Evolutionary conservation across 768 basidiomycete species (phyloP).

Genomic region (Macrolepiota fuliginosa): DNA sequence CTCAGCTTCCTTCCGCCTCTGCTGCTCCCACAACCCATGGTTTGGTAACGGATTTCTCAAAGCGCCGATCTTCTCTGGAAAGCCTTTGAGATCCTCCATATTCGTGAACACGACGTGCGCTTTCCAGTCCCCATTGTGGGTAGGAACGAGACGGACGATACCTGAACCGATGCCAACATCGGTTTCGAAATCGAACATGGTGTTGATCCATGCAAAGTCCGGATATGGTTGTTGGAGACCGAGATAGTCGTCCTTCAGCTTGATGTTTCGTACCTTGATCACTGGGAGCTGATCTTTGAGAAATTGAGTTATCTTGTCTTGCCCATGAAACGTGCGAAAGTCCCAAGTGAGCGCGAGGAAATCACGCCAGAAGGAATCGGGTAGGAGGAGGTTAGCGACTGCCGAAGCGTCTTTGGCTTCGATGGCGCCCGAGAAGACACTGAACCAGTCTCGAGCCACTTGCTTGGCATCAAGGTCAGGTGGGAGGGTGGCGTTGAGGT

Average conservation of each 20-base stretch:
- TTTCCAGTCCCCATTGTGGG: slow-evolving; percentile 36
- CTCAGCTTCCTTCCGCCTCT: slow-evolving; percentile 34
- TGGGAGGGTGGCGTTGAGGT: slow-evolving; percentile 21
- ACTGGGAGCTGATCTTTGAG: slow-evolving; percentile 35
- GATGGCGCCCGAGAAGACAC: slow-evolving; percentile 17
- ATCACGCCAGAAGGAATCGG: slow-evolving; percentile 45
- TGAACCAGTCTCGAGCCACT: slow-evolving; percentile 27
- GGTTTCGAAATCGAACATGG: slow-evolving; percentile 44
- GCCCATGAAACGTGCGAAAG: slow-evolving; percentile 44
- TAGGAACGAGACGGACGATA: slow-evolving; percentile 43
- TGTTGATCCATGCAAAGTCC: slow-evolving; percentile 46
- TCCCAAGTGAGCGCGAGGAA: slow-evolving; percentile 51
- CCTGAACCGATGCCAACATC: slow-evolving; percentile 40
- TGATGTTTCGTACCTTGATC: slow-evolving; percentile 26
- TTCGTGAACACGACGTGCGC: slow-evolving; percentile 52
- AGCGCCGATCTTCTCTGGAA: slow-evolving; percentile 40
- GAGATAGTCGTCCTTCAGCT: slow-evolving; percentile 21
- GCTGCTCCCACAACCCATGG: slow-evolving; percentile 48
- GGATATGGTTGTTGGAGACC: slow-evolving; percentile 35
- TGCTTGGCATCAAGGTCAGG: slow-evolving; percentile 20
- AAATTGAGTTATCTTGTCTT: slow-evolving; percentile 33
- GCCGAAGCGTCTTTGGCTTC: slow-evolving; percentile 16
- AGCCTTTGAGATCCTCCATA: slow-evolving; percentile 43
- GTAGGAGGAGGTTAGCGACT: slow-evolving; percentile 19
- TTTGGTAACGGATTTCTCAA: slow-evolving; percentile 35